These are phyloP conservation scores for Moesziomyces sp. DNA, from an alignment of 1,284 basidiomycete species.

Conservation along the genomic window DNA sequence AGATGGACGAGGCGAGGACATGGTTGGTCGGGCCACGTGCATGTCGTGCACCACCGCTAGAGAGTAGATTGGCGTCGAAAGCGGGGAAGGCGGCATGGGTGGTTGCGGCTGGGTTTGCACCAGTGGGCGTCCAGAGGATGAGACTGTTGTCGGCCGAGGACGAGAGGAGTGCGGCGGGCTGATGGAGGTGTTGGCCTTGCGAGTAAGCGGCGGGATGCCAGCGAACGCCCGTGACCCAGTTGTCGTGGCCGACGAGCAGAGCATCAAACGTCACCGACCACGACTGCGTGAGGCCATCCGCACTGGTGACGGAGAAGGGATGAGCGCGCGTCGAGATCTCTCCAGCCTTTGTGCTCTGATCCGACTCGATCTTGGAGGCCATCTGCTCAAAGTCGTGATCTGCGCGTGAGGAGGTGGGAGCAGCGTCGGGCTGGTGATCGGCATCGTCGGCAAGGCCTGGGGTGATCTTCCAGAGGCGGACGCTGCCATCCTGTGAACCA, in stretches of 20 bases:
- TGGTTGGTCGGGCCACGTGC: conserved; percentile 58
- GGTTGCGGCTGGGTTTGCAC: background rate
- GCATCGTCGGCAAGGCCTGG: conserved; percentile 2
- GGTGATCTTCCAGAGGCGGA: conserved; percentile 62
- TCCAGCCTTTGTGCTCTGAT: conserved; percentile 35
- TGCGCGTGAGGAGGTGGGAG: conserved; percentile 2
- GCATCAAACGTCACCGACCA: conserved; percentile 64
- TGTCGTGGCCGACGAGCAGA: conserved; percentile 63
- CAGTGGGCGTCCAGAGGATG: conserved; percentile 64
- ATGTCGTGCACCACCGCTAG: conserved; percentile 27
- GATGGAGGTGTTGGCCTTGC: conserved; percentile 1
- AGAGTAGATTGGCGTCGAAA: conserved; percentile 71
- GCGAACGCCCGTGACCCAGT: conserved; percentile 61
- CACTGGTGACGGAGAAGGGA: conserved; percentile 14
- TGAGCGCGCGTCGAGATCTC: conserved; percentile 52
- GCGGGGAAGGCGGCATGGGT: conserved; percentile 22
- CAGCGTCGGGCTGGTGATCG: background rate
- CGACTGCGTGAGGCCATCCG: conserved; percentile 11
- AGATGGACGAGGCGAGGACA: conserved; percentile 53
- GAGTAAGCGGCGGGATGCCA: conserved; percentile 49
- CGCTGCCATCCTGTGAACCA: conserved; percentile 60
- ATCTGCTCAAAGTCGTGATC: conserved; percentile 61
- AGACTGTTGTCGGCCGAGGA: conserved; percentile 63
- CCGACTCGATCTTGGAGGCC: conserved; percentile 56
- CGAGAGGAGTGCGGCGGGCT: conserved; percentile 63